These are phyloP conservation scores for Dactylellina haptotyla DNA, from an alignment of 2,329 filamentous ascomycete genomes.

Conservation along the genomic window DNA sequence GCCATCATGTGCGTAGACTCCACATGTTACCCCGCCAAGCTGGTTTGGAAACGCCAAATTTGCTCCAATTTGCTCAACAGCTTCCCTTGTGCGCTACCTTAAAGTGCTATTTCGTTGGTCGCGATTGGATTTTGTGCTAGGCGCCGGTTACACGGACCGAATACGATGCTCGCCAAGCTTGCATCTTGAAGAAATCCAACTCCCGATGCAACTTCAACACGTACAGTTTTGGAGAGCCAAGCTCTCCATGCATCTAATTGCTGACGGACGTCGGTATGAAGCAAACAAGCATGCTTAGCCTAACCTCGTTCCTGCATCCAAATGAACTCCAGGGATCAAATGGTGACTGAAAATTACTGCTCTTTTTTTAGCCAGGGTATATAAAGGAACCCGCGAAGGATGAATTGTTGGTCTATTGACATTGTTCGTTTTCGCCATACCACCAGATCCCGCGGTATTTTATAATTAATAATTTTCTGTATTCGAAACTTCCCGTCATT, in stretches of 20 bases:
- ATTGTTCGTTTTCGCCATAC: no score
- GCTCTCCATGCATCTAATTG: not conserved
- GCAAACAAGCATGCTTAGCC: no score
- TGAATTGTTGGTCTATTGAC: no score
- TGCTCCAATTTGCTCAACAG: not conserved
- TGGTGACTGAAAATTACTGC: no score
- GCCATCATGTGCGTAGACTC: no score
- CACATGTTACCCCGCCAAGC: not conserved
- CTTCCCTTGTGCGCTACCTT: constrained; percentile 5
- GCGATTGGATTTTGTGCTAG: not conserved
- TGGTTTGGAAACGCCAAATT: no score
- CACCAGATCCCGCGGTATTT: no score
- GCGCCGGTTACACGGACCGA: constrained; percentile 32
- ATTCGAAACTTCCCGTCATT: not conserved
- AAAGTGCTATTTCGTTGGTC: not conserved
- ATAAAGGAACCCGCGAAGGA: no score
- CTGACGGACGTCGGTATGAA: not conserved
- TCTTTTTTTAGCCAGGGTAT: no score
- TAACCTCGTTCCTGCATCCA: no score
- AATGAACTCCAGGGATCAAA: no score
- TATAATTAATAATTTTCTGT: no score
- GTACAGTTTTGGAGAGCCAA: not conserved
- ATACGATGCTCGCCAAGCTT: constrained; percentile 18
- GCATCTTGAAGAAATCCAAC: constrained; percentile 24
- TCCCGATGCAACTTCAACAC: constrained; percentile 21